These are phyloP conservation scores for Sporothrix mexicana DNA, from an alignment of 2,329 filamentous ascomycete species.

Conservation along the genomic window DNA sequence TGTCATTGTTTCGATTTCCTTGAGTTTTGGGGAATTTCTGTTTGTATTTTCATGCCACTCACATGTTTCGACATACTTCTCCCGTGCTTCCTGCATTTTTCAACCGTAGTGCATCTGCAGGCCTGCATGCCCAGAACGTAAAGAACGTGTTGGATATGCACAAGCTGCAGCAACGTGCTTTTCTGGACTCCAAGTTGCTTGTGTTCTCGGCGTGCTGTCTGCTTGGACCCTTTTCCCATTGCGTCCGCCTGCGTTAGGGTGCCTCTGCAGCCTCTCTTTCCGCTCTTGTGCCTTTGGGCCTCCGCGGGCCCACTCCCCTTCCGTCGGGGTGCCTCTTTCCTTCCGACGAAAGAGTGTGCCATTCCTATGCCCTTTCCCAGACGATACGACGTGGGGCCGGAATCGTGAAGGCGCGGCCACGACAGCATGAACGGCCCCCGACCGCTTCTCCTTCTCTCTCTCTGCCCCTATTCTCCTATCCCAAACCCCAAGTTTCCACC, in stretches of 20 bases:
- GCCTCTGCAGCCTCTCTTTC: slow-evolving; percentile 22
- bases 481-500: neutral
- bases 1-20: neutral
- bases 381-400: neutral
- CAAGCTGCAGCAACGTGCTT: no score
- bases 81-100: neutral
- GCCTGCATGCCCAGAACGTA: neutral
- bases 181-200: neutral
- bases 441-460: neutral
- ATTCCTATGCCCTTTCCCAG: slow-evolving; percentile 12
- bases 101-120: neutral
- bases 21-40: neutral
- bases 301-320: neutral
- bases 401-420: slow-evolving; percentile 9
- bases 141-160: no score
- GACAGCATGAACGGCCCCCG: neutral
- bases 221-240: slow-evolving; percentile 5
- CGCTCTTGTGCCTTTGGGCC: neutral
- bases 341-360: no score
- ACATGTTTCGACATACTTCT: neutral
- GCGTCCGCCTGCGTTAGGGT: slow-evolving; percentile 15
- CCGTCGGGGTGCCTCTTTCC: neutral
- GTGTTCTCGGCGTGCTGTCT: slow-evolving; percentile 1
- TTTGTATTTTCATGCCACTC: neutral
- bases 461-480: neutral